A percentile compares a stretch with the other conserved stretches of the same genome.
Conservation (phyloP, 2,329 filamentous ascomycete genomes). For the Colletotrichum sp. region DNA sequence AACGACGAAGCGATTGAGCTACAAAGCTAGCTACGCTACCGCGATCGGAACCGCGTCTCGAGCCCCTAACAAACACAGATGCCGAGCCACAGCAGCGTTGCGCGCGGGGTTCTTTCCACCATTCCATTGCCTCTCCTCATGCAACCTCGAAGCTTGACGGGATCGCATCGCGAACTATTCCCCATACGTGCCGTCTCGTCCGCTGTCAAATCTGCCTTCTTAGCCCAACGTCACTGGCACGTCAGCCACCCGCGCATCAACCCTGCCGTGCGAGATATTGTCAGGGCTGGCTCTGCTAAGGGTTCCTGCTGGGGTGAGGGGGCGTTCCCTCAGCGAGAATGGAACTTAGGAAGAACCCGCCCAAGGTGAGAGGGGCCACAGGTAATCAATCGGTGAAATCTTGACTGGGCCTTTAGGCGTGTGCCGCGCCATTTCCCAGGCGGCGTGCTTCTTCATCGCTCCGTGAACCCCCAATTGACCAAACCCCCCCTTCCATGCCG, state of each 20-base stretch:
- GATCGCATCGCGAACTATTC: neutral
- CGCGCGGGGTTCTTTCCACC: neutral
- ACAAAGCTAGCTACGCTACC: neutral
- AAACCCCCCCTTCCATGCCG: neutral
- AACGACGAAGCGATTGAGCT: neutral
- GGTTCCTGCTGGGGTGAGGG: neutral
- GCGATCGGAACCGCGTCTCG: neutral
- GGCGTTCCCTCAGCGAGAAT: neutral
- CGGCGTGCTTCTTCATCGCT: neutral
- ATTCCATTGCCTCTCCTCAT: neutral
- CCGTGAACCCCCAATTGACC: neutral
- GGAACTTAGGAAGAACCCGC: neutral
- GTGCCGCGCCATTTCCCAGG: neutral
- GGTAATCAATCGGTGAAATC: conserved; percentile 1
- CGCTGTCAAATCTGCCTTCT: conserved; percentile 7
- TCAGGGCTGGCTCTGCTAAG: neutral
- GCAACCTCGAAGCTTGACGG: neutral
- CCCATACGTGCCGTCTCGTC: neutral
- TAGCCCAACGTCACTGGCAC: neutral
- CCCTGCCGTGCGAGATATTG: neutral
- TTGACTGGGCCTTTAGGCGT: neutral
- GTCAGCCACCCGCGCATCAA: neutral
- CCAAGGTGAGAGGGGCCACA: neutral
- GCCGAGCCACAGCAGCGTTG: neutral
- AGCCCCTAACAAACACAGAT: neutral